A percentile compares a stretch with the other conserved stretches of the same genome.
Conservation (phyloP, 352 stramenopile species). For the Phytophthora crassamura region DNA sequence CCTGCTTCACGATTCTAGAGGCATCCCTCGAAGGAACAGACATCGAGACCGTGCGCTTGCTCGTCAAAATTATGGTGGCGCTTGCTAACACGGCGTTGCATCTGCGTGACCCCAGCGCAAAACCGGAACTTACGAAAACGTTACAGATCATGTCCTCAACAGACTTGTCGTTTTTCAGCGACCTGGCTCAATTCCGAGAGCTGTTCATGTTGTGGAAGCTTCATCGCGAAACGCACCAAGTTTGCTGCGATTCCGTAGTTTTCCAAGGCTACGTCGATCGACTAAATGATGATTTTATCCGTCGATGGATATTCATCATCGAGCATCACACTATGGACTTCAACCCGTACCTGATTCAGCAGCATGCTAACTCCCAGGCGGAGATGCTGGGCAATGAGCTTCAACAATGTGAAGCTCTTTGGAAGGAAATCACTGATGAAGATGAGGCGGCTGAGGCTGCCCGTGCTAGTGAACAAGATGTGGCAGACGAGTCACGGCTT, state of each 20-base stretch:
- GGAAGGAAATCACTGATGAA: slow-evolving; percentile 62
- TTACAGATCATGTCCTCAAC: slow-evolving; percentile 85
- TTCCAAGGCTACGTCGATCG: slow-evolving; percentile 30
- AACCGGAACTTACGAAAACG: slow-evolving; percentile 60
- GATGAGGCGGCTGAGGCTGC: slow-evolving; percentile 38
- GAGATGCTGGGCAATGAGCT: slow-evolving; percentile 60
- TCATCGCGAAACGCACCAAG: slow-evolving; percentile 54
- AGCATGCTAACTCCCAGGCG: slow-evolving; percentile 55
- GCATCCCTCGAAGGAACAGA: slow-evolving; percentile 31
- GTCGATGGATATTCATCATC: slow-evolving; percentile 54
- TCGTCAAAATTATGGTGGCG: slow-evolving; percentile 64
- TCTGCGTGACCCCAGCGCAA: slow-evolving; percentile 31
- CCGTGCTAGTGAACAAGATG: slow-evolving; percentile 35
- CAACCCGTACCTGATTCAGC: slow-evolving; percentile 74
- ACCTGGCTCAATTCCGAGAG: slow-evolving; percentile 63
- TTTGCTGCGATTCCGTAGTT: slow-evolving; percentile 46
- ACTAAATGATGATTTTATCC: slow-evolving; percentile 52
- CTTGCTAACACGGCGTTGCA: slow-evolving; percentile 54
- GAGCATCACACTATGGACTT: slow-evolving; percentile 59
- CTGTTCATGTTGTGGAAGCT: slow-evolving; percentile 68
- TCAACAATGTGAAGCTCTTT: slow-evolving; percentile 55
- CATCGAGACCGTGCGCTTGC: slow-evolving; percentile 33
- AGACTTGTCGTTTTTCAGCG: slow-evolving; percentile 67
- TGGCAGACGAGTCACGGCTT: slow-evolving; percentile 50
- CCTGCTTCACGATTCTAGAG: slow-evolving; percentile 52